Conservation (phyloP, 2,329 filamentous ascomycete genomes). For the Cladosporium phlei region DNA sequence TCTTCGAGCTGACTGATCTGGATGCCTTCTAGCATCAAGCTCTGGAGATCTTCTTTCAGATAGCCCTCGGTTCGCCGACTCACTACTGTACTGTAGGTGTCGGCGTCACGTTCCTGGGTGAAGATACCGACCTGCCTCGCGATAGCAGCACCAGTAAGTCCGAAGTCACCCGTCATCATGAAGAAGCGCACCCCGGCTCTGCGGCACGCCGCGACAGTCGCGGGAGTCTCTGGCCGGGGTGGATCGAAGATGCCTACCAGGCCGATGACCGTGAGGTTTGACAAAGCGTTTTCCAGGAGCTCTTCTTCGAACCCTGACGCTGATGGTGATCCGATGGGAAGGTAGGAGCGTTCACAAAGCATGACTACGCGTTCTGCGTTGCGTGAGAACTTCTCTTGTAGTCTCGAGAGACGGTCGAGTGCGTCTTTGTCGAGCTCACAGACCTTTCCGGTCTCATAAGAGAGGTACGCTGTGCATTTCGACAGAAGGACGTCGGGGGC, state of each 20-base stretch:
- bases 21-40: slow-evolving; percentile 36
- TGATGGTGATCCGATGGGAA: slow-evolving; percentile 16
- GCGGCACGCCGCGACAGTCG: slow-evolving; percentile 42
- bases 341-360: slow-evolving; percentile 37
- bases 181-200: slow-evolving; percentile 45
- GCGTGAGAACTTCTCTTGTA: slow-evolving; percentile 39
- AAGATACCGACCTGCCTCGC: slow-evolving; percentile 44
- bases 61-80: background rate
- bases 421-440: slow-evolving; percentile 34
- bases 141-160: slow-evolving; percentile 43
- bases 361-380: slow-evolving; percentile 44
- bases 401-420: slow-evolving; percentile 32
- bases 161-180: slow-evolving; percentile 47
- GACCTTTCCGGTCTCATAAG: slow-evolving; percentile 22
- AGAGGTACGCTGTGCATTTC: slow-evolving; percentile 16
- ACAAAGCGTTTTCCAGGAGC: slow-evolving; percentile 30
- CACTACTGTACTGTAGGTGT: slow-evolving; percentile 26
- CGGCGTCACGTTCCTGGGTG: slow-evolving; percentile 36
- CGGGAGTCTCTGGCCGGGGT: slow-evolving; percentile 29
- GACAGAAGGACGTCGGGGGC: slow-evolving; percentile 25
- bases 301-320: slow-evolving; percentile 51
- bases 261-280: slow-evolving; percentile 27
- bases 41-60: background rate
- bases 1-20: slow-evolving; percentile 39
- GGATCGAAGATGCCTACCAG: slow-evolving; percentile 32